phyloP scores from a whole-genome alignment of 2,329 filamentous ascomycete genomes.

The Fusarium sp. region DNA sequence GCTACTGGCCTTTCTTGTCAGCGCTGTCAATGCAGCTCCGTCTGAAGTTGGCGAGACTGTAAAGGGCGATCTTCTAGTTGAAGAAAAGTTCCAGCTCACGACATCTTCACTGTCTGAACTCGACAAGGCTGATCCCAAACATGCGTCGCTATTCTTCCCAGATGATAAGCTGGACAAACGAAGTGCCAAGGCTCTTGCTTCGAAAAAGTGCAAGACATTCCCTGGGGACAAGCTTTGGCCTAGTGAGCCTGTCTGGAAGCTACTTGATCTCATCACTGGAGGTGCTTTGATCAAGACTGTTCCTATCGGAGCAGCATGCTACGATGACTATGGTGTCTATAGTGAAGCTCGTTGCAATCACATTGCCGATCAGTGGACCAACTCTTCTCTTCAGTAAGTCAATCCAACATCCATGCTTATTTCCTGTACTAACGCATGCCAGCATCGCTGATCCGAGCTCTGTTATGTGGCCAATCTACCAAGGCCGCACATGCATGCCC shows the following conservation, averaged over 20 bases:
- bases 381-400: conserved; percentile 41
- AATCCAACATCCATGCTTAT: rapidly evolving
- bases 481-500: conserved; percentile 54
- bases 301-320: conserved; percentile 51
- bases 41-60: conserved; percentile 23
- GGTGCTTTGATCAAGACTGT: conserved; percentile 50
- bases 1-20: conserved; percentile 8
- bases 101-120: conserved; percentile 21
- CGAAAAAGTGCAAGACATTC: conserved; percentile 49
- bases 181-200: not conserved
- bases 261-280: conserved; percentile 52
- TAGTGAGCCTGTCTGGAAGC: conserved; percentile 43
- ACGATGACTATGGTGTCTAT: conserved; percentile 42
- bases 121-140: conserved; percentile 18
- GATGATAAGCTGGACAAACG: not conserved
- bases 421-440: not conserved
- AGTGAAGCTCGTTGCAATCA: conserved; percentile 45
- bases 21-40: conserved; percentile 24
- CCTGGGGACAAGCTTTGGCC: conserved; percentile 52
- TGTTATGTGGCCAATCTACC: conserved; percentile 55
- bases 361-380: conserved; percentile 47
- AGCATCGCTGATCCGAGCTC: conserved; percentile 55
- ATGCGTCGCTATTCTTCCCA: conserved; percentile 28
- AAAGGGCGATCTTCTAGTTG: conserved; percentile 26
- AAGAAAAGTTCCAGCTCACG: conserved; percentile 38